phyloP scores from a whole-genome alignment of 371 early-diverging fungal genomes.

The Mucor irregularis region DNA sequence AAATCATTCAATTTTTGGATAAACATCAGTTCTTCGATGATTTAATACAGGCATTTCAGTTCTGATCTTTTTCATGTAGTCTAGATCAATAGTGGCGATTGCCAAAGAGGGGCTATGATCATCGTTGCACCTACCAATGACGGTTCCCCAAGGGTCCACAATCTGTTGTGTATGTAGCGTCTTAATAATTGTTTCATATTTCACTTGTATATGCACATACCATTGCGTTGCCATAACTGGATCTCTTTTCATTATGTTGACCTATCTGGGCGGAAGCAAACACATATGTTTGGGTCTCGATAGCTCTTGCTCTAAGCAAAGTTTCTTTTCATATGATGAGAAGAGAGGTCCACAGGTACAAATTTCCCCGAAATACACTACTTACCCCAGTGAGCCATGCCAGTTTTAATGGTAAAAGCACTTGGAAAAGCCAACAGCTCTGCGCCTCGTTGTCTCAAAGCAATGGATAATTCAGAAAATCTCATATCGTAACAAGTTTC shows the following conservation, averaged over 20 bases:
- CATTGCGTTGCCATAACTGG: constrained; percentile 83
- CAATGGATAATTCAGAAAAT: constrained; percentile 72
- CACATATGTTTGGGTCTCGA: constrained; percentile 77
- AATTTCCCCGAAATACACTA: too few species aligned
- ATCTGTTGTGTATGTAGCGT: too few species aligned
- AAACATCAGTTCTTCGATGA: constrained; percentile 73
- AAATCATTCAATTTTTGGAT: constrained; percentile 26
- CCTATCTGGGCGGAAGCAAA: constrained; percentile 82
- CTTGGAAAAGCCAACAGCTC: constrained; percentile 81
- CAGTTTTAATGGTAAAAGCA: constrained; percentile 86
- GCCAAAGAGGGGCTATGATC: constrained; percentile 50
- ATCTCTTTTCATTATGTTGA: constrained; percentile 70
- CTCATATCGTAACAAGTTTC: constrained; percentile 84
- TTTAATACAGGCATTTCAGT: constrained; percentile 73
- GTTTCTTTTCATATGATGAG: constrained; percentile 45
- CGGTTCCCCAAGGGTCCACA: constrained; percentile 52
- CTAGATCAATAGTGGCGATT: constrained; percentile 66
- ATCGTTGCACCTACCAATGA: constrained; percentile 67
- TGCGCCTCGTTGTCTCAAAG: constrained; percentile 63
- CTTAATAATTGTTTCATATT: too few species aligned
- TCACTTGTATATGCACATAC: constrained; percentile 28
- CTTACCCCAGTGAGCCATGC: constrained; percentile 85
- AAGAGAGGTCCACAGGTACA: too few species aligned
- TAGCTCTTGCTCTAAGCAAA: constrained; percentile 80
- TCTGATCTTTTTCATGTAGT: constrained; percentile 59